These are phyloP conservation scores for Mortierella sp. DNA, from an alignment of 371 early-diverging fungal genomes.

Conservation along the genomic window DNA sequence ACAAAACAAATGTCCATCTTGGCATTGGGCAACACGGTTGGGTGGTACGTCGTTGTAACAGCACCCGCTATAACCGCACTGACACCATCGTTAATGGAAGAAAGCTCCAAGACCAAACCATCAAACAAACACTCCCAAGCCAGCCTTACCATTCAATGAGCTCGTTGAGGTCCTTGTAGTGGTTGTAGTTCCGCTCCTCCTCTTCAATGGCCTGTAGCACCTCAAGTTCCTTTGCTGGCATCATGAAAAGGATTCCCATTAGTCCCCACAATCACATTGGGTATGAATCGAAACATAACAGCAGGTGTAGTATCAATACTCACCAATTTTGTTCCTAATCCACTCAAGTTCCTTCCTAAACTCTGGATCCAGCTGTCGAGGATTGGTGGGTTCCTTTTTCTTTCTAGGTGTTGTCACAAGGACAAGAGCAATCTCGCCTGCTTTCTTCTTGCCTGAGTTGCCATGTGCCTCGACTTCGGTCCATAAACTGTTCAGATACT, in stretches of 20 bases:
- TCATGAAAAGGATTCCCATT: neutral
- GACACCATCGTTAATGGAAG: too few relatives aligned
- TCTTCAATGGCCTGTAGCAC: conserved; percentile 24
- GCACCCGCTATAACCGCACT: conserved; percentile 34
- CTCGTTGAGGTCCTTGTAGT: conserved; percentile 13
- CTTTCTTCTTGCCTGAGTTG: conserved; percentile 3
- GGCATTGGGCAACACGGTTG: conserved; percentile 55
- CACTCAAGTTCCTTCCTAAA: conserved; percentile 30
- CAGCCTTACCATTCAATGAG: conserved; percentile 22
- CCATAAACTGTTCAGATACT: conserved; percentile 18
- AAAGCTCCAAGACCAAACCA: too few relatives aligned
- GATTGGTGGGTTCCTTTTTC: neutral
- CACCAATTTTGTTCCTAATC: conserved; percentile 32
- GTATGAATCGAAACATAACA: too few relatives aligned
- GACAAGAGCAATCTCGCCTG: conserved; percentile 1
- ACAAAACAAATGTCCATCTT: conserved; percentile 65
- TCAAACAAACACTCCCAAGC: too few relatives aligned
- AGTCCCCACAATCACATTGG: too few relatives aligned
- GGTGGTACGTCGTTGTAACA: conserved; percentile 47
- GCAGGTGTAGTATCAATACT: neutral
- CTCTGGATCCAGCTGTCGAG: conserved; percentile 16
- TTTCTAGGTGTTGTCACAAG: conserved; percentile 12
- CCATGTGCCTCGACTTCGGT: neutral
- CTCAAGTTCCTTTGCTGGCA: conserved; percentile 20
- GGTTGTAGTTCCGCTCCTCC: conserved; percentile 26